Base-by-base conservation (phyloP, 2,329 filamentous ascomycete species). In the Ambrosiella cleistominuta region DNA sequence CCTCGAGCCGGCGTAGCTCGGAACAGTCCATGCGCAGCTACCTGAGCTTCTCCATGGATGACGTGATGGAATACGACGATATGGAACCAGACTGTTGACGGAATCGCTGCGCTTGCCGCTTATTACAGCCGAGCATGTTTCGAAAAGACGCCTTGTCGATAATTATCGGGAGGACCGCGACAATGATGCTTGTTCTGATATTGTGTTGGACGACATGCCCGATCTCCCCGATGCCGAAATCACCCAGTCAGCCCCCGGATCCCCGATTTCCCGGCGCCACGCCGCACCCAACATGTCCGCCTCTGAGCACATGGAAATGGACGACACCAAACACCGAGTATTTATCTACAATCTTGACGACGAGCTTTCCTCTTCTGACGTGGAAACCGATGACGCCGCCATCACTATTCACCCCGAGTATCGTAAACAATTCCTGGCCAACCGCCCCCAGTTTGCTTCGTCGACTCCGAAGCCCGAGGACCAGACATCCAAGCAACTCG, bases 281-380 rank as follows among this genome's bases (percentile, higher is more conserved):
- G 52, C 65, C 62, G 57, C 62, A 55, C 57, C 61, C 60, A 54
- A 58, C 40, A 49, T 36, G 36, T 27, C 49, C 51, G 7, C 49
- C 36, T 51, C 62, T 53, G 66, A 67, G 17, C 72, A 79, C 62
- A 96, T 97, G 91, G 78, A 85, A 59, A 68, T 97, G 61, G 90
- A 97, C 70, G 84, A 95, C 70, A 84, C 86, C 38, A 86, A 86
- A 65, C 77, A 95, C 72, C 87, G 85, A 66, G 81, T 96, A 61
- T 96, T 93, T 75, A 89, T 98, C 64, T 84, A 90, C 73, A 83
- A 94, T 69, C 75, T 98, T 8, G 89, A 95, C 67, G 85, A 85
- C 64, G 91, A 97, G 70, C 78, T 97, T 38, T 83, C 84, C 12
- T 73, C 72, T 7, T 68, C 69, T 36, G 80, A 85, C 61, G 72